Evolutionary conservation across 1,139 yeast genomes (phyloP).

Genomic region (Saccharomyces hybrid): DNA sequence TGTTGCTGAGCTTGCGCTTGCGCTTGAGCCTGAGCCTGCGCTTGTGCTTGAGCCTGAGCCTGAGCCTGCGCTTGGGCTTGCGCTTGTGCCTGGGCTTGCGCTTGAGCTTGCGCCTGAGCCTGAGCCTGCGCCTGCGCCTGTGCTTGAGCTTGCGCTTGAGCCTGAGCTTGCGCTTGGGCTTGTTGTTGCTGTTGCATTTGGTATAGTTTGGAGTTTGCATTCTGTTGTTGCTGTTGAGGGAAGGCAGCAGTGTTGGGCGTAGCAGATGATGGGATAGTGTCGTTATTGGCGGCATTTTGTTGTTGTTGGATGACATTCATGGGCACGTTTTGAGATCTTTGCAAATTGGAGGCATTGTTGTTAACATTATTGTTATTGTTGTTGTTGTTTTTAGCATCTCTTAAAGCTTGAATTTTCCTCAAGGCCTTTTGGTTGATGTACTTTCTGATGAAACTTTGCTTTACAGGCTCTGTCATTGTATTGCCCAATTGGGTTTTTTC

Average conservation of each 20-base stretch:
- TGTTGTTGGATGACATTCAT: neutral
- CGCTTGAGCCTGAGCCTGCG: conserved; percentile 5
- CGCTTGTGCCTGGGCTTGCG: conserved; percentile 3
- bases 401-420: conserved; percentile 31
- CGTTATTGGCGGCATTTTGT: neutral
- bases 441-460: conserved; percentile 29
- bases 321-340: neutral
- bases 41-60: neutral
- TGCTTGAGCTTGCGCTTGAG: conserved; percentile 4
- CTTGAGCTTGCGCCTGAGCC: neutral
- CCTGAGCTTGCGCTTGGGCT: neutral
- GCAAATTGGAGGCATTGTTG: conserved; percentile 4
- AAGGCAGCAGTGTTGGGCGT: neutral
- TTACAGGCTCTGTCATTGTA: conserved; percentile 23
- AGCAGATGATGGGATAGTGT: neutral
- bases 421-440: conserved; percentile 36
- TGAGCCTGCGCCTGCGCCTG: conserved; percentile 3
- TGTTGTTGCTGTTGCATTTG: conserved; percentile 7
- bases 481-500: conserved; percentile 25
- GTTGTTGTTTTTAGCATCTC: conserved; percentile 19
- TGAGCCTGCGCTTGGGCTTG: conserved; percentile 1
- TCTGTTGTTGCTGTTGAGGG: neutral
- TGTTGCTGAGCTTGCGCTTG: conserved; percentile 8
- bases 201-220: neutral
- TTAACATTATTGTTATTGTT: conserved; percentile 10